These are phyloP conservation scores for Funneliformis mosseae DNA, from an alignment of 192 early-diverging fungal genomes.

Conservation along the genomic window DNA sequence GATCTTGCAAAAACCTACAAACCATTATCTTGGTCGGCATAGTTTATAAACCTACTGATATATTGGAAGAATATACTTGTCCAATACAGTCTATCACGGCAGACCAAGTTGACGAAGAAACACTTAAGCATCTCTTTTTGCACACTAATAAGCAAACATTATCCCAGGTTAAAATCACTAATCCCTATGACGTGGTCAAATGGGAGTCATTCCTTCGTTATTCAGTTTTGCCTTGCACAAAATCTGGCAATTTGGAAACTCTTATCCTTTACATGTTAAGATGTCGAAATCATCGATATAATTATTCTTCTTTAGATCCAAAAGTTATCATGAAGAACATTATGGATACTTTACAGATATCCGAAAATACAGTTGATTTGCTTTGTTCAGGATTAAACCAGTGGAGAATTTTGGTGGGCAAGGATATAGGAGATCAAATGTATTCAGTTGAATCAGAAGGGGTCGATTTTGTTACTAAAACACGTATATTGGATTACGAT, in stretches of 20 bases:
- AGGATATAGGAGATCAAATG: not conserved
- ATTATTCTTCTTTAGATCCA: not conserved
- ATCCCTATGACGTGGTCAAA: not conserved
- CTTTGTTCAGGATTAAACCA: not conserved
- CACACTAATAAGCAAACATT: not conserved
- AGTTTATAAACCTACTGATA: not conserved
- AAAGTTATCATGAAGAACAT: constrained; percentile 4
- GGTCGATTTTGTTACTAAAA: not conserved
- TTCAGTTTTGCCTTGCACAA: not conserved
- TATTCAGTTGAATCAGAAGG: not conserved
- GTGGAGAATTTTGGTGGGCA: constrained; percentile 1
- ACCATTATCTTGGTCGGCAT: not conserved
- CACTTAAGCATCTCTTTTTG: not conserved
- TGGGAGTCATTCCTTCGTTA: not conserved
- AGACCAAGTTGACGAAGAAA: not conserved
- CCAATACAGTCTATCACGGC: not conserved
- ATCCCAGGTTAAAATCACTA: not conserved
- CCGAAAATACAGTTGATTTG: not conserved
- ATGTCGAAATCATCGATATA: not conserved
- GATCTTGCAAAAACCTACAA: not conserved
- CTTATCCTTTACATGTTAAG: not conserved
- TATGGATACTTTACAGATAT: not conserved
- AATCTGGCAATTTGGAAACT: not conserved
- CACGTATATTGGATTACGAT: not conserved
- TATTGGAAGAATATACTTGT: not conserved